Evolutionary conservation across 495 filamentous ascomycete genomes (phyloP).

Genomic region (Thermochaetoides thermophila): DNA sequence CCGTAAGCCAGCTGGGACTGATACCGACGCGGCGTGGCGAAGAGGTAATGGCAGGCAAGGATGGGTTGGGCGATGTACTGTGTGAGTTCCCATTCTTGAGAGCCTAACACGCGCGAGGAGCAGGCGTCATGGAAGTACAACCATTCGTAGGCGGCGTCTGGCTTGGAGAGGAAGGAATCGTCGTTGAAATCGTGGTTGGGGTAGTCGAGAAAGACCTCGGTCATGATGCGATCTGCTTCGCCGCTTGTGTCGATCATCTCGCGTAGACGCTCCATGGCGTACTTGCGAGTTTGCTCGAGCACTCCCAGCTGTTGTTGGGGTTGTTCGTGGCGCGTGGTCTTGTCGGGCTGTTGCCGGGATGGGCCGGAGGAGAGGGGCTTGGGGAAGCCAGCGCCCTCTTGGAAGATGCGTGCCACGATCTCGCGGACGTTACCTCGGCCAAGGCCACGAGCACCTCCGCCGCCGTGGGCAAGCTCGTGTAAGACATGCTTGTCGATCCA

Average conservation of each 20-base stretch:
- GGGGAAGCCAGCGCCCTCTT: slow-evolving; percentile 73
- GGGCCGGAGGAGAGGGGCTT: slow-evolving; percentile 30
- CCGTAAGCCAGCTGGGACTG: slow-evolving; percentile 17
- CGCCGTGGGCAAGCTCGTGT: slow-evolving; percentile 52
- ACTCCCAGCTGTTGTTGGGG: slow-evolving; percentile 44
- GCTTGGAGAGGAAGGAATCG: slow-evolving; percentile 80
- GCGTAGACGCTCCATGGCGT: slow-evolving; percentile 62
- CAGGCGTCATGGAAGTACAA: slow-evolving; percentile 81
- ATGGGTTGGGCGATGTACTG: slow-evolving; percentile 75
- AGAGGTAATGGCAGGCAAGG: slow-evolving; percentile 83
- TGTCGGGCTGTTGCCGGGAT: slow-evolving; percentile 2
- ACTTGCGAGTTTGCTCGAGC: slow-evolving; percentile 58
- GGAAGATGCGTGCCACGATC: slow-evolving; percentile 71
- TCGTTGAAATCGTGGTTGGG: slow-evolving; percentile 81
- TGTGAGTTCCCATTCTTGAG: slow-evolving; percentile 77
- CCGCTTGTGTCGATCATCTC: slow-evolving; percentile 84
- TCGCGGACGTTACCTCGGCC: slow-evolving; percentile 69
- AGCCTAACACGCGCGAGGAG: slow-evolving; percentile 53
- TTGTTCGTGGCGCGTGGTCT: slow-evolving; percentile 26
- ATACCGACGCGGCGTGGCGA: slow-evolving; percentile 46
- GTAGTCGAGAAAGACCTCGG: slow-evolving; percentile 66
- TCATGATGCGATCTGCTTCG: slow-evolving; percentile 73
- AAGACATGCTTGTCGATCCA: slow-evolving; percentile 77
- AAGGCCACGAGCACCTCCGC: slow-evolving; percentile 60
- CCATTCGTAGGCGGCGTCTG: slow-evolving; percentile 79